A percentile compares a stretch with the other conserved stretches of the same genome.
Evolutionary conservation across 2,329 filamentous ascomycete species (phyloP).

Genomic region (Dothideomycetes sp.): DNA sequence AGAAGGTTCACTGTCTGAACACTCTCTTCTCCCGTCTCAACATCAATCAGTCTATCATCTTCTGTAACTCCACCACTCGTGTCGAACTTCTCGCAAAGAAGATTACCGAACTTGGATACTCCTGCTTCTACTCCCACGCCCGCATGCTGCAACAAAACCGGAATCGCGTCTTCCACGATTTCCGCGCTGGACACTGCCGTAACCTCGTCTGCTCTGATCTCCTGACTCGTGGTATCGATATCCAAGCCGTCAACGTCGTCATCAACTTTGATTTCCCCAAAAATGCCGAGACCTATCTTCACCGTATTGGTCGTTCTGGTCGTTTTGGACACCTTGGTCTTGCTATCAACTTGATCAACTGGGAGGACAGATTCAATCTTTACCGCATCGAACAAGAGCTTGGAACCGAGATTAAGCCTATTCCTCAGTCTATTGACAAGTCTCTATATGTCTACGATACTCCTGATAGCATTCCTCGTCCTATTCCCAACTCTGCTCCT

Average conservation of each 20-base stretch:
- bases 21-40: constrained; percentile 98
- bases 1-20: constrained; percentile 98
- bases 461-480: constrained; percentile 86
- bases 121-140: constrained; percentile 98
- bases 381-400: constrained; percentile 98
- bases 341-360: constrained; percentile 98
- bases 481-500: constrained; percentile 46
- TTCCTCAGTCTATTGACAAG: constrained; percentile 90
- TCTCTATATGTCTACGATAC: constrained; percentile 97
- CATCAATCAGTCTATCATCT: constrained; percentile 99
- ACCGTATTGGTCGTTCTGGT: constrained; percentile 94
- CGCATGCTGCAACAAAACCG: constrained; percentile 95
- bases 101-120: constrained; percentile 97
- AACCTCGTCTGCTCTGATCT: constrained; percentile 98
- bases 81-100: constrained; percentile 97
- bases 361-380: constrained; percentile 97
- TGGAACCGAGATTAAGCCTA: constrained; percentile 95
- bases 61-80: constrained; percentile 98
- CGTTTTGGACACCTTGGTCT: constrained; percentile 94
- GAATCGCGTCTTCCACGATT: constrained; percentile 98
- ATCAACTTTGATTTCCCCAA: constrained; percentile 99
- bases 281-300: constrained; percentile 96
- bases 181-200: constrained; percentile 93
- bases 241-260: constrained; percentile 97
- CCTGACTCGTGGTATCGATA: constrained; percentile 96